Percentiles rank a stretch among this genome's conserved stretches.
Evolutionary conservation across 352 stramenopile species (phyloP).

Genomic region (Phytophthora pistaciae): DNA sequence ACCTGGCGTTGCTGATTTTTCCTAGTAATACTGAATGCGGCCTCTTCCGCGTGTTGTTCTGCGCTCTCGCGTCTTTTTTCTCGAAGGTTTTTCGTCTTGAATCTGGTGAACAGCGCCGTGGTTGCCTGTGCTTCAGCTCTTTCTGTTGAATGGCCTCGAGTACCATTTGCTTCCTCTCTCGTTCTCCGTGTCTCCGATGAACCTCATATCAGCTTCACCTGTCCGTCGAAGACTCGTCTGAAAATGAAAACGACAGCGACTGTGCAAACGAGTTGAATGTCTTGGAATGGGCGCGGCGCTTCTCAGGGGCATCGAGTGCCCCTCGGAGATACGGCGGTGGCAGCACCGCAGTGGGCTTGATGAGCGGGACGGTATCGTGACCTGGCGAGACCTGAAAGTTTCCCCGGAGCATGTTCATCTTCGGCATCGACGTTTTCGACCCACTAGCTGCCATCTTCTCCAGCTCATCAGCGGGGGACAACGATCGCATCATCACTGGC

Average conservation of each 20-base stretch:
- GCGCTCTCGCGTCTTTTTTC: constrained; percentile 19
- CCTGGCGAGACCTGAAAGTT: constrained; percentile 52
- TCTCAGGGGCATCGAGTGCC: constrained; percentile 59
- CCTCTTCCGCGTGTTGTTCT: constrained; percentile 19
- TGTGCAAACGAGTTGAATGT: constrained; percentile 82
- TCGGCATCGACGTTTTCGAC: constrained; percentile 58
- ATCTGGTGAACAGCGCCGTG: constrained; percentile 13
- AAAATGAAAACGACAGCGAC: constrained; percentile 78
- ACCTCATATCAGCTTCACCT: constrained; percentile 23
- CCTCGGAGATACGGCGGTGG: constrained; percentile 78
- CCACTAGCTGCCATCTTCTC: constrained; percentile 67
- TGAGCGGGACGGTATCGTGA: constrained; percentile 26
- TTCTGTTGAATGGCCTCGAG: constrained; percentile 14
- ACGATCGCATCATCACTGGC: constrained; percentile 39
- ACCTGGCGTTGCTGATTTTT: constrained; percentile 27
- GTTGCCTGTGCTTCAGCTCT: constrained; percentile 5
- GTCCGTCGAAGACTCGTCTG: constrained; percentile 28
- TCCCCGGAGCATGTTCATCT: constrained; percentile 72
- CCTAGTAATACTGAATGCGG: constrained; percentile 37
- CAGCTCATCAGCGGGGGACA: constrained; percentile 68
- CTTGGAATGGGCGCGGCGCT: constrained; percentile 81
- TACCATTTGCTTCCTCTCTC: not conserved
- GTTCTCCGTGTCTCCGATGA: not conserved
- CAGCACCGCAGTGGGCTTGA: constrained; percentile 42
- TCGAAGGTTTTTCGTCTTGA: constrained; percentile 16